phyloP scores from a whole-genome alignment of 352 stramenopile species.

The Aphanomyces invadans region DNA sequence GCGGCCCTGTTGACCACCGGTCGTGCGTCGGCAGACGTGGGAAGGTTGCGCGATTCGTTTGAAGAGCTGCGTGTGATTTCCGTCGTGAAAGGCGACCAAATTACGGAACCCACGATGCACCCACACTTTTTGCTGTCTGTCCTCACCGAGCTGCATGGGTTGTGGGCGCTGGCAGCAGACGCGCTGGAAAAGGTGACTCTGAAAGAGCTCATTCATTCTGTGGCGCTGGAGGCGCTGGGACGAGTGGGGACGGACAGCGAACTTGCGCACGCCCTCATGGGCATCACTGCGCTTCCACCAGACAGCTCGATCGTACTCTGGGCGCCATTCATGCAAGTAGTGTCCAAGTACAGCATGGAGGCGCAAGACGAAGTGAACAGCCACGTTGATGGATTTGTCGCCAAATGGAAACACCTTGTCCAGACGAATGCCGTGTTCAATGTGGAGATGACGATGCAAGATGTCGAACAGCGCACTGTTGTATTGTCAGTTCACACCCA shows the following conservation, averaged over 20 bases:
- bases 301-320: not conserved
- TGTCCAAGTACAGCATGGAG: not conserved
- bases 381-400: not conserved
- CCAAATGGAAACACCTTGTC: not conserved
- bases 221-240: not conserved
- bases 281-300: not conserved
- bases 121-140: not conserved
- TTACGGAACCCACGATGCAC: not conserved
- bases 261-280: slow-evolving; percentile 1
- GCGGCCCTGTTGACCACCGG: not conserved
- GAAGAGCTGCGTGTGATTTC: not conserved
- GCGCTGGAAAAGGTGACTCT: not conserved
- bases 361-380: not conserved
- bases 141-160: not conserved
- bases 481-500: slow-evolving; percentile 3
- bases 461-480: not conserved
- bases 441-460: slow-evolving; percentile 1
- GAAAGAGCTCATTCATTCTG: not conserved
- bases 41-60: not conserved
- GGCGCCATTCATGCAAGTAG: not conserved
- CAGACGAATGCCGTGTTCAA: not conserved
- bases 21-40: not conserved
- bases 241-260: not conserved
- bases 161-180: not conserved
- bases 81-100: not conserved